phyloP scores from a whole-genome alignment of 2,329 filamentous ascomycete species.

The Cadophora malorum region DNA sequence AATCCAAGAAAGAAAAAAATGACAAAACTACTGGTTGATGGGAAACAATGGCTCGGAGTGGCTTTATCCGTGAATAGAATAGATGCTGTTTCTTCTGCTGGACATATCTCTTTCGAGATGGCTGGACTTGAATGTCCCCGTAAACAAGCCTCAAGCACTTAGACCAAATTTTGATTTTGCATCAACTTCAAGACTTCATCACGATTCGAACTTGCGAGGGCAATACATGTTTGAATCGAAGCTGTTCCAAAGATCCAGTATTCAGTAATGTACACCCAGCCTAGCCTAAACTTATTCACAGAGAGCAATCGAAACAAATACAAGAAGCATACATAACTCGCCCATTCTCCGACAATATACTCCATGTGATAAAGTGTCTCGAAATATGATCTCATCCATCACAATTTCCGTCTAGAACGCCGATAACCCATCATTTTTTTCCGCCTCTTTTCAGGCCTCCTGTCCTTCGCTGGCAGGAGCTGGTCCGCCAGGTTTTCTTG shows the following conservation, averaged over 20 bases:
- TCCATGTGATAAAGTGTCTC: not conserved
- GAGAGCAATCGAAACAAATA: not conserved
- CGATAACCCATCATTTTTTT: not conserved
- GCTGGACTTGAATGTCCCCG: not conserved
- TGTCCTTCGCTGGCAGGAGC: not conserved
- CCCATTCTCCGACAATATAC: not conserved
- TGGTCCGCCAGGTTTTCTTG: slow-evolving; percentile 14
- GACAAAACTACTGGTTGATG: too few relatives aligned
- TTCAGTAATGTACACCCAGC: not conserved
- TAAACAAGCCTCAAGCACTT: not conserved
- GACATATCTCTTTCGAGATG: not conserved
- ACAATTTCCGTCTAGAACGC: not conserved
- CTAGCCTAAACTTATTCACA: not conserved
- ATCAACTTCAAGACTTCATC: not conserved
- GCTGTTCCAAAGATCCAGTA: not conserved
- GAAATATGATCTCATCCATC: not conserved
- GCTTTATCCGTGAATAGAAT: too few relatives aligned
- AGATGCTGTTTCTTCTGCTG: too few relatives aligned
- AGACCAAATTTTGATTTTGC: too few relatives aligned
- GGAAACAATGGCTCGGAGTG: too few relatives aligned
- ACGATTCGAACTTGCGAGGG: not conserved
- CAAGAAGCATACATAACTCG: not conserved
- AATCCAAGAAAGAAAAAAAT: too few relatives aligned
- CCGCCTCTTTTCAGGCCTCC: not conserved
- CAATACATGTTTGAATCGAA: not conserved